phyloP scores from a whole-genome alignment of 108 stramenopile genomes.

The Epipyxis sp. region DNA sequence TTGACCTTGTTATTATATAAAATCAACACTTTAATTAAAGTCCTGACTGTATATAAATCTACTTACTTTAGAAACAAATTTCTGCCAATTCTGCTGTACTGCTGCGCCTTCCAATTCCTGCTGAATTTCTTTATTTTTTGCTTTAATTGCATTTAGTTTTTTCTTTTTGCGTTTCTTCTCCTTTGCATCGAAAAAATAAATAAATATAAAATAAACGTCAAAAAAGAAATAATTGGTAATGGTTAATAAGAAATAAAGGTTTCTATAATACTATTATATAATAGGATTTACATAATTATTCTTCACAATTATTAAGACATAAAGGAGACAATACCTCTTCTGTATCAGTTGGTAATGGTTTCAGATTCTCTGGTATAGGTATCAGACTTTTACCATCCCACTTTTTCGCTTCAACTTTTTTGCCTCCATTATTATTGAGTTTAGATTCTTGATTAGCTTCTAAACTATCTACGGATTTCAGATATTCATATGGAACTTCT shows the following conservation, averaged over 20 bases:
- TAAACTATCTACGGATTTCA: constrained; percentile 35
- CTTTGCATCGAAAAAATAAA: no score
- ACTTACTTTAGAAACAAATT: background rate
- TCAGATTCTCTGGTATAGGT: constrained; percentile 48
- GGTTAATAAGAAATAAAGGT: no score
- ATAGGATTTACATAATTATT: no score
- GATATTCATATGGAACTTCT: constrained; percentile 53
- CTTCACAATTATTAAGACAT: no score
- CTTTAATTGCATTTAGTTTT: constrained; percentile 52
- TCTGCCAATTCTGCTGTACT: background rate
- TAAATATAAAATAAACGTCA: no score
- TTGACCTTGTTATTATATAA: no score
- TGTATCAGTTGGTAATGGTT: constrained; percentile 44
- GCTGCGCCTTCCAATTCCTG: background rate
- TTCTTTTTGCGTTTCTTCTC: constrained; percentile 47
- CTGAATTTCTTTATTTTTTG: constrained; percentile 17
- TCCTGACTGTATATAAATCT: no score
- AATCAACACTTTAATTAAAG: no score
- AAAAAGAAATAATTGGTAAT: no score
- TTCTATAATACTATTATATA: no score
- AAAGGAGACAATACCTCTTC: no score
- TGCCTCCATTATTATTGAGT: background rate
- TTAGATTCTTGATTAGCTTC: background rate
- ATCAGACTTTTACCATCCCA: background rate
- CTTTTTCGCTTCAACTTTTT: constrained; percentile 4